Base-by-base conservation (phyloP, 2,329 filamentous ascomycete species). In the Dothidotthia symphoricarpi region DNA sequence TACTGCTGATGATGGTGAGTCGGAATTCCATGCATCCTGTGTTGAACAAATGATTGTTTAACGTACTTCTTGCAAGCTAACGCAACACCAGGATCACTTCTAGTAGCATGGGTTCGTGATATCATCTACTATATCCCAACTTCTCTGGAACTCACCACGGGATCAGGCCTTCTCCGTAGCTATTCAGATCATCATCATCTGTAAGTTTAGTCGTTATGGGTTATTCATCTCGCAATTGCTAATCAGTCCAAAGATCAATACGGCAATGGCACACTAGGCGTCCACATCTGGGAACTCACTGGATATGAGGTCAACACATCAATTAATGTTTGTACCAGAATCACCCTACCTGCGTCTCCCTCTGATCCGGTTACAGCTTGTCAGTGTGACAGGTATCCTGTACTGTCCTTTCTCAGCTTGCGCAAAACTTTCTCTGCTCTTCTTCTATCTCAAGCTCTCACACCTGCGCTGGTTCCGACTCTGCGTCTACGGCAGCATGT, bases 1-100 rank as follows among this genome's bases (percentile, higher is more conserved):
- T 11, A 41, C 48, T 12, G n/a, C 51, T n/a, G 59, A 63, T 30
- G 57, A 63, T 44, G 41, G 58, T 59, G 34, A 17, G 54, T 42
- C 24, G n/a, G n/a, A n/a, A n/a, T n/a, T n/a, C n/a, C n/a, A n/a
- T n/a, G n/a, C n/a, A n/a, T n/a, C n/a, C n/a, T n/a, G 14, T 8
- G 26, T n/a, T n/a, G 9, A n/a, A 14, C 2, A 4, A 12, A 10
- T 10, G 10, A 14, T 3, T 9, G 15, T 19, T 12, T 11, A 7
- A 4, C 15, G n/a, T 7, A 10, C 11, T 14, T 29, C 13, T 14
- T 15, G 27, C 7, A 15, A 7, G 12, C 19, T 41, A 14, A 41
- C n/a, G n/a, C n/a, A n/a, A n/a, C n/a, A n/a, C n/a, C n/a, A n/a
- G 45, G 35, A 34, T 36, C 47, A n/a, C 25, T 48, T 9, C 27